Evolutionary conservation across 371 early-diverging fungal species (phyloP).

Genomic region (Syncephalastrum sp.): DNA sequence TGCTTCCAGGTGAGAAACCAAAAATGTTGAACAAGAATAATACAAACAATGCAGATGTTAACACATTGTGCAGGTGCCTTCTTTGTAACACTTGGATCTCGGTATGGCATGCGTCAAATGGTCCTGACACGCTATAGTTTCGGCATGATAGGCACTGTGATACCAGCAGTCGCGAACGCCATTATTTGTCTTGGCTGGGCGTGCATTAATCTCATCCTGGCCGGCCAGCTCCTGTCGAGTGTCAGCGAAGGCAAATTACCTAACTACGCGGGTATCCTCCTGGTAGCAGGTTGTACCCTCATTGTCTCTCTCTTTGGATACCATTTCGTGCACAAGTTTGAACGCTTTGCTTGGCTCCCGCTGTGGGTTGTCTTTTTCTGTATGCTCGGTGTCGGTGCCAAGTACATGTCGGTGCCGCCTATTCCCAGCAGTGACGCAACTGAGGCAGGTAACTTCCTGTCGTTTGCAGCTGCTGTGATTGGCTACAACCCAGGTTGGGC

Average conservation of each 20-base stretch:
- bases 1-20: slow-evolving; percentile 2
- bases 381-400: slow-evolving; percentile 14
- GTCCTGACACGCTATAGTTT: slow-evolving; percentile 14
- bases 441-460: slow-evolving; percentile 2
- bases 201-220: slow-evolving; percentile 1
- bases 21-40: too few species aligned
- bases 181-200: slow-evolving; percentile 7
- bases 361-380: slow-evolving; percentile 29
- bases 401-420: slow-evolving; percentile 6
- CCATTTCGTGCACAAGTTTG: slow-evolving; percentile 24
- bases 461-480: slow-evolving; percentile 14
- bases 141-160: slow-evolving; percentile 4
- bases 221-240: background rate
- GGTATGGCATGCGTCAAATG: slow-evolving; percentile 17
- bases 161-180: slow-evolving; percentile 5
- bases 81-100: slow-evolving; percentile 14
- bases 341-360: slow-evolving; percentile 29
- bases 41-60: too few species aligned
- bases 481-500: slow-evolving; percentile 33
- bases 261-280: slow-evolving; percentile 2
- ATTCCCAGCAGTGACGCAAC: background rate
- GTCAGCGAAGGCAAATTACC: background rate
- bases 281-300: slow-evolving; percentile 10
- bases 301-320: slow-evolving; percentile 31
- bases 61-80: slow-evolving; percentile 12